These are phyloP conservation scores for Xerocomus brunneocitrinus DNA, from an alignment of 768 basidiomycete genomes.

Conservation along the genomic window DNA sequence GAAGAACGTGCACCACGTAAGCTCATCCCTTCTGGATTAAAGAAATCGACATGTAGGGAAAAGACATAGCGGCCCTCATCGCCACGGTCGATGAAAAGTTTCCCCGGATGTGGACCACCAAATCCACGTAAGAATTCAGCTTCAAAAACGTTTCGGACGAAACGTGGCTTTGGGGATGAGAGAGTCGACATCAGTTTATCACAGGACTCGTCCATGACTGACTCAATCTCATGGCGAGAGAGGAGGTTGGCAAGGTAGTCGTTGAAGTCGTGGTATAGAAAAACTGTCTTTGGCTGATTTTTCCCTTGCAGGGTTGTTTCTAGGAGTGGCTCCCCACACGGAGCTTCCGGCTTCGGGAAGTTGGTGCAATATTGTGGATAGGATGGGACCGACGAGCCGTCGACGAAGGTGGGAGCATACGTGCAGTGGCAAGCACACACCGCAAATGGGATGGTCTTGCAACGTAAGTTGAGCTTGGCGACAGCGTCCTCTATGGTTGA, in stretches of 20 bases:
- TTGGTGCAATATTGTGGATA: slow-evolving; percentile 1
- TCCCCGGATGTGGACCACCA: slow-evolving; percentile 14
- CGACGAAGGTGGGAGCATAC: neutral
- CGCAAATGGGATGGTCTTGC: neutral
- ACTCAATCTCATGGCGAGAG: neutral
- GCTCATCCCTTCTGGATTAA: slow-evolving; percentile 32
- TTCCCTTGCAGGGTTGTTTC: neutral
- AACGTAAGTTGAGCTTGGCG: neutral
- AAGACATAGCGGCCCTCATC: slow-evolving; percentile 30
- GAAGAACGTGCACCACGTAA: slow-evolving; percentile 25
- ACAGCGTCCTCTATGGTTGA: neutral
- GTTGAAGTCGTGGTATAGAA: slow-evolving; percentile 7
- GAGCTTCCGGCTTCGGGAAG: neutral
- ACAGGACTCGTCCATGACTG: neutral
- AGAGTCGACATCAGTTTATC: neutral
- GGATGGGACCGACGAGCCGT: neutral
- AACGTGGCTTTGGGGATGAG: neutral
- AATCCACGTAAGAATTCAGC: slow-evolving; percentile 28
- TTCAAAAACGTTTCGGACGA: slow-evolving; percentile 6
- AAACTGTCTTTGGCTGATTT: neutral
- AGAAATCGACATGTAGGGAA: slow-evolving; percentile 24
- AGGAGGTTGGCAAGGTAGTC: slow-evolving; percentile 6
- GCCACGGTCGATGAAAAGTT: slow-evolving; percentile 8
- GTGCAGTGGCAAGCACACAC: slow-evolving; percentile 2
- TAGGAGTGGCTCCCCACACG: neutral